Evolutionary conservation across 257 asterid genomes (phyloP), one percentile per base, ranked within the genome.

Genomic region (Salvia hispanica): DNA sequence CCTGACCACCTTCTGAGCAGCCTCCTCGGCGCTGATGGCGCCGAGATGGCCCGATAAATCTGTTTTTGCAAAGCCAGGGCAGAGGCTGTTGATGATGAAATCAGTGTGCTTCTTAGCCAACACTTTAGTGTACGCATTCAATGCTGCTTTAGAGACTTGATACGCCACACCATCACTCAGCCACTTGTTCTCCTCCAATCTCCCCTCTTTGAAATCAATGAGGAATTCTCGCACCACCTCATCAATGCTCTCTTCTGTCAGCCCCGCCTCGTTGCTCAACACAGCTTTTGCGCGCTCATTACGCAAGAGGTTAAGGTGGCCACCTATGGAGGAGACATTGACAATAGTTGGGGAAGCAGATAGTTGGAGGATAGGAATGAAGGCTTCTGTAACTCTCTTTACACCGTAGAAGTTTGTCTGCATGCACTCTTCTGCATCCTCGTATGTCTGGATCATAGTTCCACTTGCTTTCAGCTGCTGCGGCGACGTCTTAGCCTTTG

Each of bases 41-140:
- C 86, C 92, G 0, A 34, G 48, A 43, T 79, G 64, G 73, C 5
- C 6, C 10, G 63, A 83, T 0, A 83, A 72, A 52, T 85, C 80
- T 1, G 95, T 85, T 62, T 71, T 82, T 5, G 71, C 65, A 43
- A 50, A 80, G 6, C 94, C 94, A 36, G 88, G 90, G 45, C 90
- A 82, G 16, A 80, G 31, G 31, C 76, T 0, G 69, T 87, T 87
- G 66, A 87, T 45, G 43, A 39, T 4, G 2, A 79, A 13, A 13
- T 34, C 64, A 1, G 81, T 78, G 45, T 83, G 3, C 7, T 74
- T 74, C 58, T 73, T 79, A 10, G 91, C 83, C 78, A 68, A 0
- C 31, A 25, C 31, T 25, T 25, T 25, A 0, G 92, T 76, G 53
- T 85, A 82, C 0, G 86, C 86, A 58, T 79, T 85, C 75, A 88